These are phyloP conservation scores for Helianthus tuberosus DNA, from an alignment of 129 eudicot species.

Conservation along the genomic window DNA sequence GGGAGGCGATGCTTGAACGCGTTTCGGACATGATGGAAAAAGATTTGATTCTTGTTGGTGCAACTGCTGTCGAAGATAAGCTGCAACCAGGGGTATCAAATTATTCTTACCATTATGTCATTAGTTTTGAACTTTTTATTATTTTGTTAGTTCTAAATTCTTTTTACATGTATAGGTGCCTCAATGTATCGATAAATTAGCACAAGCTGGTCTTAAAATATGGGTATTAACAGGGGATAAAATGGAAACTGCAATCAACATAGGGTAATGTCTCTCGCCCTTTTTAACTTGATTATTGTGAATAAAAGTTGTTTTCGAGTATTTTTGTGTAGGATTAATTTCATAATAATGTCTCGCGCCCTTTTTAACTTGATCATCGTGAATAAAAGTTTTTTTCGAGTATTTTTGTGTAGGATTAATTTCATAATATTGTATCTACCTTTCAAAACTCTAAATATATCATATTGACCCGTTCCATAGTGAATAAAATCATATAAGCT, in stretches of 20 bases:
- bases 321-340: too few relatives aligned
- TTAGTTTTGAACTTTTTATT: too few relatives aligned
- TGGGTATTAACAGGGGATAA: constrained; percentile 99
- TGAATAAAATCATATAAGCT: too few relatives aligned
- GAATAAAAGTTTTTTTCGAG: not conserved
- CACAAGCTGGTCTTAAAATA: constrained; percentile 96
- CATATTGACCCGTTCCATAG: too few relatives aligned
- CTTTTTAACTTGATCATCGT: not conserved
- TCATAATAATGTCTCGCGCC: constrained; percentile 2
- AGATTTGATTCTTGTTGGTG: constrained; percentile 91
- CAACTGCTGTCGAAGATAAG: constrained; percentile 99
- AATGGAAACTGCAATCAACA: constrained; percentile 99
- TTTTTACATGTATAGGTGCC: constrained; percentile 62
- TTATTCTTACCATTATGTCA: too few relatives aligned
- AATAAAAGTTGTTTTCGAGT: too few relatives aligned
- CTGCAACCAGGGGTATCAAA: constrained; percentile 75
- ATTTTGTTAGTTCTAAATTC: too few relatives aligned
- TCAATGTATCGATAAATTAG: constrained; percentile 95
- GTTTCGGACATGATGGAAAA: constrained; percentile 81
- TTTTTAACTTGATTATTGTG: not conserved
- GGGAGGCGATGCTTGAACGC: constrained; percentile 81
- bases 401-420: too few relatives aligned
- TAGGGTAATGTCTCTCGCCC: constrained; percentile 55
- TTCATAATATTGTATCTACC: too few relatives aligned
- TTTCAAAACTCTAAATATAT: too few relatives aligned